Evolutionary conservation across 2,329 filamentous ascomycete species (phyloP).

Genomic region (Exophiala dermatitidis): DNA sequence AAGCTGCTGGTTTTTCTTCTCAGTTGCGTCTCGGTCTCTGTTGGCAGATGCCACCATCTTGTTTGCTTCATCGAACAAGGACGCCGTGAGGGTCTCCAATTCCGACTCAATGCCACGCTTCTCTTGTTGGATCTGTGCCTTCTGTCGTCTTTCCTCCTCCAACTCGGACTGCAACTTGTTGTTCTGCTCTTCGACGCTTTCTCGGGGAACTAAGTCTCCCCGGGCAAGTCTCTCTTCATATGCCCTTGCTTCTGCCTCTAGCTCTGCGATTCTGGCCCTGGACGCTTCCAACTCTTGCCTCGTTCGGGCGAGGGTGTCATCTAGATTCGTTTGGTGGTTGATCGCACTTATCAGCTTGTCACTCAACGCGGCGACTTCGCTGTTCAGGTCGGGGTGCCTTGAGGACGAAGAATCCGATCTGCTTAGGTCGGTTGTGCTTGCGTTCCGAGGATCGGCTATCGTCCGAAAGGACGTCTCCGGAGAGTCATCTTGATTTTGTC

Average conservation of each 20-base stretch:
- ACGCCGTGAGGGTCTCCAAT: constrained; percentile 79
- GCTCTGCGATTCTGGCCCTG: constrained; percentile 56
- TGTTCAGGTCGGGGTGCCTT: constrained; percentile 54
- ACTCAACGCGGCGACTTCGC: constrained; percentile 81
- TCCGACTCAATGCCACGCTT: constrained; percentile 90
- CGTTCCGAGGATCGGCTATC: constrained; percentile 40
- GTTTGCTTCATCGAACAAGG: constrained; percentile 96
- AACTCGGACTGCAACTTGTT: constrained; percentile 51
- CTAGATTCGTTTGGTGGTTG: constrained; percentile 87
- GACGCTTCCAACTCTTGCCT: constrained; percentile 75
- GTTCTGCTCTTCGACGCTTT: constrained; percentile 67
- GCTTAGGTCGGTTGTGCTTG: constrained; percentile 33
- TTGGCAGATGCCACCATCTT: constrained; percentile 93
- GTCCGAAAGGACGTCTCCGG: constrained; percentile 38
- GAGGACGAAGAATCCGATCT: constrained; percentile 32
- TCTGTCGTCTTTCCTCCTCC: constrained; percentile 58
- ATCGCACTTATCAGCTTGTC: constrained; percentile 96
- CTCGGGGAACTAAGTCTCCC: constrained; percentile 68
- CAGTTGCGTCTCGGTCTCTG: constrained; percentile 69
- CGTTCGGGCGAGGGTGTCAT: constrained; percentile 76
- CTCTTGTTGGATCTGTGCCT: constrained; percentile 62
- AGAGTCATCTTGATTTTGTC: constrained; percentile 31
- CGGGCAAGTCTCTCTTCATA: constrained; percentile 62
- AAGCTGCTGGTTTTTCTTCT: constrained; percentile 81
- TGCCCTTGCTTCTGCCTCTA: constrained; percentile 64